A percentile compares a stretch with the other conserved stretches of the same genome.
Conservation (phyloP, 2,329 filamentous ascomycete genomes). For the Pseudogymnoascus sp. region DNA sequence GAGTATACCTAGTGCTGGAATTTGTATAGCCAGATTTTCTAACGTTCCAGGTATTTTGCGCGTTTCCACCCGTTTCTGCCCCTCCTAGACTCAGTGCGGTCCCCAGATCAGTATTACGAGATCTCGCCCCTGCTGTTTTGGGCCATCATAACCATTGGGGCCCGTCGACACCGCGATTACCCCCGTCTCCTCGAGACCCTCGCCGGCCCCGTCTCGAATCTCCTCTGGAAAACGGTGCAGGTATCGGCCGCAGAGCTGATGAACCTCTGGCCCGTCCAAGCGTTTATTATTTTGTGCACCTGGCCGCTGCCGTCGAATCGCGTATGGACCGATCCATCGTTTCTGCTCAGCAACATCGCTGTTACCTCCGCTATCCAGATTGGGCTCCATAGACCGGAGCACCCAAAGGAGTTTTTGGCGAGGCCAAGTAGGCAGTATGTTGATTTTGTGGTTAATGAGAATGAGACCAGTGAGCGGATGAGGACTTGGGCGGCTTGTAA, state of each 20-base stretch:
- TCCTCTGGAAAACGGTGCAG: slow-evolving; percentile 12
- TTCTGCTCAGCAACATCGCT: slow-evolving; percentile 19
- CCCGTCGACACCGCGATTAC: slow-evolving; percentile 14
- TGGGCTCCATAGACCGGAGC: slow-evolving; percentile 18
- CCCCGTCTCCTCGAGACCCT: slow-evolving; percentile 10
- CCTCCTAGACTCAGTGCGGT: slow-evolving; percentile 11
- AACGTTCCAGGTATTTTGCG: slow-evolving; percentile 13
- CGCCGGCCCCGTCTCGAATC: slow-evolving; percentile 9
- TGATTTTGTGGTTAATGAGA: neutral
- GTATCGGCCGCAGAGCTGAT: neutral
- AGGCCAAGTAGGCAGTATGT: neutral
- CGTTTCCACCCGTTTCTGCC: slow-evolving; percentile 14
- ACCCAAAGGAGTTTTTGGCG: slow-evolving; percentile 16
- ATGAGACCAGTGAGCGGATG: neutral
- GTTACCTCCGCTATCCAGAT: slow-evolving; percentile 19
- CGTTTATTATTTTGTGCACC: slow-evolving; percentile 15
- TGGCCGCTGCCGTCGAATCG: slow-evolving; percentile 22
- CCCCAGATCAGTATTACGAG: slow-evolving; percentile 15
- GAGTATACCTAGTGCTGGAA: neutral
- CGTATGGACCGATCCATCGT: slow-evolving; percentile 16
- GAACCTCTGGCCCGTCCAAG: slow-evolving; percentile 12
- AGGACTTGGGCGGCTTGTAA: slow-evolving; percentile 14
- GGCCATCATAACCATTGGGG: slow-evolving; percentile 15
- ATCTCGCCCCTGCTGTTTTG: slow-evolving; percentile 12
- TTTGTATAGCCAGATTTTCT: neutral